Percentiles rank a stretch among this genome's conserved stretches.
Conservation (phyloP, 108 stramenopile species). For the Skeletonema grethae region DNA sequence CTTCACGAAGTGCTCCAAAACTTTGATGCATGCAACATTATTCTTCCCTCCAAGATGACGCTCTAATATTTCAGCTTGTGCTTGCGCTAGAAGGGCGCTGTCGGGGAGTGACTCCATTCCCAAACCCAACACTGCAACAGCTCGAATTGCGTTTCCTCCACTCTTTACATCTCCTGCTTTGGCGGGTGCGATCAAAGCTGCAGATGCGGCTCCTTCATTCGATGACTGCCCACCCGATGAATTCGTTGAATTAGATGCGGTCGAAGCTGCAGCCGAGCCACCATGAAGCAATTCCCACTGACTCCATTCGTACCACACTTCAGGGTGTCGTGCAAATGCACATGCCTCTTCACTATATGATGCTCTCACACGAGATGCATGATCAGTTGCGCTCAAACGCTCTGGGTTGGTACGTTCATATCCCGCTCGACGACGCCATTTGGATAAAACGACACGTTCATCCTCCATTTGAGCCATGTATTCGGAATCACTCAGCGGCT, state of each 20-base stretch:
- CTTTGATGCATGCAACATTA: constrained; percentile 41
- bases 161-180: constrained; percentile 34
- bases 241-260: background rate
- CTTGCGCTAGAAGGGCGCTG: constrained; percentile 68
- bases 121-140: constrained; percentile 67
- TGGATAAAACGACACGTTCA: constrained; percentile 57
- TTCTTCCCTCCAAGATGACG: constrained; percentile 26
- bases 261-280: constrained; percentile 33
- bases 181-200: constrained; percentile 35
- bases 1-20: constrained; percentile 67
- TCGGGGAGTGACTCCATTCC: constrained; percentile 74
- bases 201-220: constrained; percentile 26
- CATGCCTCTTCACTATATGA: constrained; percentile 79
- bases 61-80: constrained; percentile 77
- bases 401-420: constrained; percentile 93
- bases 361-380: constrained; percentile 62
- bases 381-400: constrained; percentile 59
- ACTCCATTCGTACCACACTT: constrained; percentile 90
- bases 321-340: constrained; percentile 75
- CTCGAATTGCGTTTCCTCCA: constrained; percentile 43
- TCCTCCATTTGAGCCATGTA: constrained; percentile 60
- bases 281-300: constrained; percentile 75
- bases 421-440: constrained; percentile 73
- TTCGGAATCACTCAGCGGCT: constrained; percentile 44
- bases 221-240: constrained; percentile 10